Conservation (phyloP, 495 filamentous ascomycete genomes). For the Hypoxylon fragiforme region DNA sequence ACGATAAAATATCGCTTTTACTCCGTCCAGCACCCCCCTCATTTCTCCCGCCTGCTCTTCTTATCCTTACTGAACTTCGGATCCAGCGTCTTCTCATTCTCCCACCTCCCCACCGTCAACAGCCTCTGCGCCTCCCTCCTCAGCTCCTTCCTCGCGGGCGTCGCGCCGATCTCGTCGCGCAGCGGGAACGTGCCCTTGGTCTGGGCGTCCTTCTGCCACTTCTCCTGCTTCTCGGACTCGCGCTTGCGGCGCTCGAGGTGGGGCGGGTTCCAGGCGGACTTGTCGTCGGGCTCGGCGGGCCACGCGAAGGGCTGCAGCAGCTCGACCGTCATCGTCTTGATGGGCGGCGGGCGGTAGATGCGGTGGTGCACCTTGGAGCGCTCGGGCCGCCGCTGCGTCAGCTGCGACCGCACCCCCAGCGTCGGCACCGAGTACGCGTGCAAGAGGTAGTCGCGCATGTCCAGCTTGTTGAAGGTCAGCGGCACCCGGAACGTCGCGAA, state of each 20-base stretch:
- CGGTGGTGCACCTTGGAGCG: constrained; percentile 46
- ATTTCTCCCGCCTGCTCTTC: no score
- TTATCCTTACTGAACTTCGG: constrained; percentile 40
- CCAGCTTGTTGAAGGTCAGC: constrained; percentile 86
- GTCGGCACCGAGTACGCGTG: constrained; percentile 71
- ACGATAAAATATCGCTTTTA: no score
- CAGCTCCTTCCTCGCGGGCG: constrained; percentile 43
- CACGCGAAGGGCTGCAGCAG: constrained; percentile 82
- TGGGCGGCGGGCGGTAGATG: constrained; percentile 63
- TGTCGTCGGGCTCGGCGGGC: constrained; percentile 66
- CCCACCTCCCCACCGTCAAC: constrained; percentile 49
- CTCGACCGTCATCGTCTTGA: constrained; percentile 92
- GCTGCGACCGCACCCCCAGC: constrained; percentile 72
- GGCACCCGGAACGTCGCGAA: constrained; percentile 85
- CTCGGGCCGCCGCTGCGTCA: constrained; percentile 67
- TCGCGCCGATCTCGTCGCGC: constrained; percentile 40
- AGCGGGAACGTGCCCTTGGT: constrained; percentile 23
- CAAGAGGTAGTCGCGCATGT: constrained; percentile 85
- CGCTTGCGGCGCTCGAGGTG: constrained; percentile 46
- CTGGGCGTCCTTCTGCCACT: constrained; percentile 24
- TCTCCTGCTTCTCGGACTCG: constrained; percentile 43
- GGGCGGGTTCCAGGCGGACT: constrained; percentile 34
- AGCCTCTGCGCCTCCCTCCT: constrained; percentile 62
- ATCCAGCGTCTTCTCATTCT: constrained; percentile 34
- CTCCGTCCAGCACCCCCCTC: no score